Evolutionary conservation across 2,329 filamentous ascomycete genomes (phyloP), one percentile per base, ranked within the genome.

Genomic region (Hortaea sp.): DNA sequence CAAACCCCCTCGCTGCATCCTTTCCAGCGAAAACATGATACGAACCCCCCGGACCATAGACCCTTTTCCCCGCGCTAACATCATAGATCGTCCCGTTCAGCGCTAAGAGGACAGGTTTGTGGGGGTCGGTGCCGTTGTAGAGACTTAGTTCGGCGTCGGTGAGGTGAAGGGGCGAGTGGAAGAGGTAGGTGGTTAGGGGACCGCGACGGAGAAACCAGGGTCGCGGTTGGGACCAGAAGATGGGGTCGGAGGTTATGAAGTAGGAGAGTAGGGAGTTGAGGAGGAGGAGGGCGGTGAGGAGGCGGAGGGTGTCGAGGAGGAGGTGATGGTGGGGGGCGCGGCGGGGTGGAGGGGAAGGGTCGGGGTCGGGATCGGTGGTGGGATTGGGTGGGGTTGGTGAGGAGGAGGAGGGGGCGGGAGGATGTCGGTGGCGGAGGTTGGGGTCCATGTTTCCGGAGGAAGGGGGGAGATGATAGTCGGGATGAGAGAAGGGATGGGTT

Each of bases 1-100:
- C 81, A 66, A 88, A 98, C 13, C 83, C 88, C 42, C 92, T 83
- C 10, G 85, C 81, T 31, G 90, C 89, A 67, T 98, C 92, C 51
- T 76, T 76, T 50, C 90, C 92, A 0, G 88, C 79, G 66, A 98
- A 95, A 69, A 84, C 82, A 59, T 82, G 76, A 73, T 98, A 98
- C 34, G 80, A 81, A 4, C 89, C 92, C 29, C 88, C 88, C 0
- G 89, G 76, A 66, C 56, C 78, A 73, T 75, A 75, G 48, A 63
- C 53, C 29, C 54, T 53, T 7, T 63, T 65, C 45, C 81, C 81
- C 29, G 75, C 68, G n/a, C 78, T 78, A 37, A 94, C 87, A 66
- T 94, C 87, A 74, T 84, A 92, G 68, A 94, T 85, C 48, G 80
- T 85, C 60, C 85, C 83, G 70, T 92, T 90, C 59, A 98, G 81